Evolutionary conservation across 2,329 filamentous ascomycete genomes (phyloP), one percentile per base, ranked within the genome.

Genomic region (Claviceps africana): DNA sequence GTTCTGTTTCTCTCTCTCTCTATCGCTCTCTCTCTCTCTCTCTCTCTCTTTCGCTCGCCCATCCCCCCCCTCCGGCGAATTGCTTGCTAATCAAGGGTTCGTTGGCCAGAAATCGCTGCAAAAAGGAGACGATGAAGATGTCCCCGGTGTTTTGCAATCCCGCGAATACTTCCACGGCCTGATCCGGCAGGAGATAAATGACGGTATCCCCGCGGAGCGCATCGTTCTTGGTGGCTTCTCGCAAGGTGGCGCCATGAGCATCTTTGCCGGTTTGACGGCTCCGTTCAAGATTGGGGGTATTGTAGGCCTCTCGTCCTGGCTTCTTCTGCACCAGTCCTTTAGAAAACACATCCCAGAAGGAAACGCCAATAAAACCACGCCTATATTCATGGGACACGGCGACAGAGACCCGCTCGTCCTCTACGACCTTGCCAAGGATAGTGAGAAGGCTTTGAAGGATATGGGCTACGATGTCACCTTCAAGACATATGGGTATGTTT

Each of bases 321-420:
- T 95, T 58, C 75, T 87, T n/a, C 72, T 96, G 31, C 67, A 64
- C 51, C 54, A 60, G 49, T 72, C 70, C 54, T 73, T 77, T 58
- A 61, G 64, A 44, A 62, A 68, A 8, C 59, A 70, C 25, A 54
- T 70, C 13, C 65, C 69, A 2, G 61, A 65, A 11, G 60, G 51
- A 31, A 70, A 75, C 72, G 45, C 55, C 53, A 73, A 77, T 58
- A 80, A 83, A 67, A 74, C 85, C 42, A 95, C 88, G 1, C 86
- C 86, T 1, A 82, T 97, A 56, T 87, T 93, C 68, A 85, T 96
- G 82, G 88, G 79, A 13, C 93, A 97, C 61, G 93, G 93, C n/a
- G 78, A 83, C 55, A 70, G 70, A 1, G 91, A 98, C 66, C 76
- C 76, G 15, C 71, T 95, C 3, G 86, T 96, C 9, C 76, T 74